phyloP scores from a whole-genome alignment of 768 basidiomycete genomes.

The Leccinum pellstonianum region DNA sequence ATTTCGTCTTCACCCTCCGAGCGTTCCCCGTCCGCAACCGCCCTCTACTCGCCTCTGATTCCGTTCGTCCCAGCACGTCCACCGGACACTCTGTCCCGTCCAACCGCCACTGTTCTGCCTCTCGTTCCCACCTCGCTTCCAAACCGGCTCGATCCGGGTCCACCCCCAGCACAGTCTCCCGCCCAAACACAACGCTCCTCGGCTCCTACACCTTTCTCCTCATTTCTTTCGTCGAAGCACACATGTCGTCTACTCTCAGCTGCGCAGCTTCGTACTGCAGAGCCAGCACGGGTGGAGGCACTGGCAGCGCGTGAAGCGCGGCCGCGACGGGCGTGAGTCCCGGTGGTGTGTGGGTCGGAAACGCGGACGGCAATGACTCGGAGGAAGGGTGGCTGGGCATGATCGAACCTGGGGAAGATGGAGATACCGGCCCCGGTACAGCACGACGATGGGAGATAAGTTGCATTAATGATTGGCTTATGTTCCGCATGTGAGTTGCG shows the following conservation, averaged over 20 bases:
- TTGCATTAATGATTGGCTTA: slow-evolving; percentile 41
- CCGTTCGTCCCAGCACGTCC: slow-evolving; percentile 67
- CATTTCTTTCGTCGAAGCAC: slow-evolving; percentile 62
- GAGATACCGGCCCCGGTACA: neutral
- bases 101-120: slow-evolving; percentile 58
- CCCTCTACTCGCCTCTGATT: slow-evolving; percentile 73
- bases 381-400: neutral
- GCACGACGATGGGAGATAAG: slow-evolving; percentile 35
- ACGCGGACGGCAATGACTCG: neutral
- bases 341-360: slow-evolving; percentile 3
- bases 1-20: slow-evolving; percentile 31
- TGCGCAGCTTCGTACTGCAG: slow-evolving; percentile 73
- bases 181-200: slow-evolving; percentile 70
- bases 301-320: slow-evolving; percentile 35
- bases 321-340: slow-evolving; percentile 28
- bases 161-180: slow-evolving; percentile 41
- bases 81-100: slow-evolving; percentile 63
- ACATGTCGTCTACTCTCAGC: slow-evolving; percentile 62
- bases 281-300: slow-evolving; percentile 32
- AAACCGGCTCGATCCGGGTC: slow-evolving; percentile 45
- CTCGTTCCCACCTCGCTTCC: slow-evolving; percentile 43
- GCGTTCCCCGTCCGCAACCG: slow-evolving; percentile 32
- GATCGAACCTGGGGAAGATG: neutral
- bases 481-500: slow-evolving; percentile 60
- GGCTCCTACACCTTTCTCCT: slow-evolving; percentile 63